Conservation (phyloP, 768 basidiomycete species). For the Pleurotus tuoliensis region DNA sequence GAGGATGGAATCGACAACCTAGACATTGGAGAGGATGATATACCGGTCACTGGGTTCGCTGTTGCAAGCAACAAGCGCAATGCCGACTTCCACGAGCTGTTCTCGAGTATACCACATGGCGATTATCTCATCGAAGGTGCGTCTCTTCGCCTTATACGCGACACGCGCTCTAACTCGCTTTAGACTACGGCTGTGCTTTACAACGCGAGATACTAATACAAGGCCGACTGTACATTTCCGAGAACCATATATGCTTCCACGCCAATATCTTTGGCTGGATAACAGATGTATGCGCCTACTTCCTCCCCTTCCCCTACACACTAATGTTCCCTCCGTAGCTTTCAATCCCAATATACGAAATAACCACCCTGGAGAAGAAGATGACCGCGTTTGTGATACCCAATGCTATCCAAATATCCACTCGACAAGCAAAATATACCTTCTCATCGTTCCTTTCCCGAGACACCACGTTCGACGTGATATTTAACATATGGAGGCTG, state of each 20-base stretch:
- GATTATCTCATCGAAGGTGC: conserved; percentile 97
- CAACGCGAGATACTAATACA: conserved; percentile 96
- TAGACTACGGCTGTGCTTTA: conserved; percentile 96
- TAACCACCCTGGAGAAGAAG: conserved; percentile 85
- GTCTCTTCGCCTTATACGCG: conserved; percentile 17
- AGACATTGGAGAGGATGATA: conserved; percentile 65
- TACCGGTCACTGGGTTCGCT: conserved; percentile 94
- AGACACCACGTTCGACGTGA: conserved; percentile 95
- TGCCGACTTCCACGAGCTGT: conserved; percentile 93
- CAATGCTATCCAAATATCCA: conserved; percentile 90
- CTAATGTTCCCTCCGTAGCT: conserved; percentile 42
- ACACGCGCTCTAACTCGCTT: neutral
- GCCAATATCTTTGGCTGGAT: conserved; percentile 99
- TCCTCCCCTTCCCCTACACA: neutral
- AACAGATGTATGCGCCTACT: conserved; percentile 69
- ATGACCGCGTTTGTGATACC: conserved; percentile 99
- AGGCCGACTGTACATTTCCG: conserved; percentile 93
- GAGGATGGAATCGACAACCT: conserved; percentile 28
- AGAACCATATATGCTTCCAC: conserved; percentile 99
- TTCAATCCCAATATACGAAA: conserved; percentile 84
- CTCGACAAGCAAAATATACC: conserved; percentile 78
- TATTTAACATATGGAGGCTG: conserved; percentile 93
- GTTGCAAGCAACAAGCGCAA: conserved; percentile 95
- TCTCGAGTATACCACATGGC: conserved; percentile 84
- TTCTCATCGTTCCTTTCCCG: conserved; percentile 96